Conservation (phyloP, 371 early-diverging fungal genomes). For the Mucor saturninus region DNA sequence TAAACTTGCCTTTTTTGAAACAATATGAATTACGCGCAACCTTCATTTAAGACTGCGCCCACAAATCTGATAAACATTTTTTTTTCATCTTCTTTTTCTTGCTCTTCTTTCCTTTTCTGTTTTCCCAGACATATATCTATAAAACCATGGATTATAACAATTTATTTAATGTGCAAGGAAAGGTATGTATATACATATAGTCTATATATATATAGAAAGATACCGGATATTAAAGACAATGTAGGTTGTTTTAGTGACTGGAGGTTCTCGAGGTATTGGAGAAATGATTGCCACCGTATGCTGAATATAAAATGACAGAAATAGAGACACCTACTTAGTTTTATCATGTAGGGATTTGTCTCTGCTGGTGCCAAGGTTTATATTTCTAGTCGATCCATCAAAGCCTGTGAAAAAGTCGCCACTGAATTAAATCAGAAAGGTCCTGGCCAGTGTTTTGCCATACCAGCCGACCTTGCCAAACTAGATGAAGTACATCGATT, state of each 20-base stretch:
- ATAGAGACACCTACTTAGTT: neutral
- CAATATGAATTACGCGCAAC: neutral
- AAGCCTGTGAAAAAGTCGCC: constrained; percentile 66
- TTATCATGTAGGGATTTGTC: constrained; percentile 61
- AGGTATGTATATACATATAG: neutral
- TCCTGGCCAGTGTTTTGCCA: constrained; percentile 71
- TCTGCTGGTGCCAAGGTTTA: constrained; percentile 79
- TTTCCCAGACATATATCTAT: too few relatives aligned
- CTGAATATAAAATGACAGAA: neutral
- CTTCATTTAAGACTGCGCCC: neutral
- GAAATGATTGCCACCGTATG: constrained; percentile 59
- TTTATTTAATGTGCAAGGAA: constrained; percentile 11
- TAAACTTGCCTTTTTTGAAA: constrained; percentile 1
- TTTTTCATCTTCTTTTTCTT: neutral
- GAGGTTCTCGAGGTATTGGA: constrained; percentile 77
- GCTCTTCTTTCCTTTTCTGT: neutral
- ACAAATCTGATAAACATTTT: neutral
- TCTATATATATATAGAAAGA: neutral
- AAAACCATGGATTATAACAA: constrained; percentile 3
- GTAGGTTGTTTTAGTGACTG: constrained; percentile 85
- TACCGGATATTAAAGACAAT: neutral
- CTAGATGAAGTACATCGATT: constrained; percentile 60
- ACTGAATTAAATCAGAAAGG: constrained; percentile 58
- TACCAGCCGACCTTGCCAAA: constrained; percentile 79
- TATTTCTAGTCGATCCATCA: constrained; percentile 68